phyloP scores from a whole-genome alignment of 139 green algal genomes.

The Micromonas commoda region DNA sequence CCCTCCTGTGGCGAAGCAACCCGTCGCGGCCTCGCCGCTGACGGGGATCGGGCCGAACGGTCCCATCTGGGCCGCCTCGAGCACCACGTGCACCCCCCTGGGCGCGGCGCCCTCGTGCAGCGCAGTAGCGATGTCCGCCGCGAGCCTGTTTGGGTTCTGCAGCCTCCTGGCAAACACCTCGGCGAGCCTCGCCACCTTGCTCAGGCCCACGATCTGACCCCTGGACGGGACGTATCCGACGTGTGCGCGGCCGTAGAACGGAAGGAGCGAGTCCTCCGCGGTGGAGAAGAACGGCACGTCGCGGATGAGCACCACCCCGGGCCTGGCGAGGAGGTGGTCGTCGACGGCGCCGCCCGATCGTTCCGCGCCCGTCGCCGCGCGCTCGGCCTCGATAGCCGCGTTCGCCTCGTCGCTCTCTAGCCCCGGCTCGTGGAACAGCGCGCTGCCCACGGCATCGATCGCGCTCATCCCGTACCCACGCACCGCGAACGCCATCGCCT shows the following conservation, averaged over 20 bases:
- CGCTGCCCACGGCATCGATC: constrained; percentile 29
- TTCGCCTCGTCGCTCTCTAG: constrained; percentile 1
- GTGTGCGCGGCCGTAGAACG: constrained; percentile 83
- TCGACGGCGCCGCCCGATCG: too few species aligned
- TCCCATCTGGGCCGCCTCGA: constrained; percentile 71
- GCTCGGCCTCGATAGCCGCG: neutral
- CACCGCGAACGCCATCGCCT: constrained; percentile 75
- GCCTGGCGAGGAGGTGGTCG: neutral
- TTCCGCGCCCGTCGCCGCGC: neutral
- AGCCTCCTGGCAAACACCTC: constrained; percentile 60
- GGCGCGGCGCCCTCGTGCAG: constrained; percentile 26
- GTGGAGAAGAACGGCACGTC: constrained; percentile 88
- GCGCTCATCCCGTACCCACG: constrained; percentile 32
- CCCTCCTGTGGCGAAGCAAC: neutral
- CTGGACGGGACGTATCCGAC: constrained; percentile 87
- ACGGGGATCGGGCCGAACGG: neutral
- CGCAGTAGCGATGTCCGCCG: constrained; percentile 33
- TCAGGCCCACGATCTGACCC: constrained; percentile 40
- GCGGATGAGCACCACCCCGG: constrained; percentile 73
- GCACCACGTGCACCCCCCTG: constrained; percentile 57
- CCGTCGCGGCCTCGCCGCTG: neutral
- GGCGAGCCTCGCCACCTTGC: constrained; percentile 68
- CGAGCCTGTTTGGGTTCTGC: constrained; percentile 39
- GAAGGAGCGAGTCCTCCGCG: constrained; percentile 66
- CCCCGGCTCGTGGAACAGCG: constrained; percentile 38